These are phyloP conservation scores for Colletotrichum sp. DNA, from an alignment of 2,329 filamentous ascomycete genomes.

Conservation along the genomic window DNA sequence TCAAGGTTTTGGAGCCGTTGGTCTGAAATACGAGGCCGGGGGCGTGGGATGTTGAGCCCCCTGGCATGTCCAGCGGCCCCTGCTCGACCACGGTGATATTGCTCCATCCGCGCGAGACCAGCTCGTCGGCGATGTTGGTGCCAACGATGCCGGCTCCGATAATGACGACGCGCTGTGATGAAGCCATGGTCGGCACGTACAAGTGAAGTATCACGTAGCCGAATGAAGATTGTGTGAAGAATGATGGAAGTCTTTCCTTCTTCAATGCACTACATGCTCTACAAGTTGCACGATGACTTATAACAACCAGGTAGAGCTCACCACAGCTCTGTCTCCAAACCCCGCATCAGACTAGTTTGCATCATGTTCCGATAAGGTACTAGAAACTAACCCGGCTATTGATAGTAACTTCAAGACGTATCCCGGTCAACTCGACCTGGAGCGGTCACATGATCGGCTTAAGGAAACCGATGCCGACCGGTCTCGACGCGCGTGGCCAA, in stretches of 20 bases:
- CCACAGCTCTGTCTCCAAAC: not conserved
- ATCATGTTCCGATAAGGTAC: not conserved
- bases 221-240: not conserved
- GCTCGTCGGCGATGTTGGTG: slow-evolving; percentile 68
- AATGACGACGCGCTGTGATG: slow-evolving; percentile 56
- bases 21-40: slow-evolving; percentile 70
- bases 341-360: not conserved
- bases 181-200: slow-evolving; percentile 30
- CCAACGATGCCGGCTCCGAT: slow-evolving; percentile 71
- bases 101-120: slow-evolving; percentile 65
- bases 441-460: slow-evolving; percentile 28
- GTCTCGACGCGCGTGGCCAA: slow-evolving; percentile 4
- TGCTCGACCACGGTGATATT: slow-evolving; percentile 71
- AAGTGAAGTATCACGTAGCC: not conserved
- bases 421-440: not conserved
- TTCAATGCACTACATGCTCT: not conserved
- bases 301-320: not conserved
- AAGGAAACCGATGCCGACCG: slow-evolving; percentile 16
- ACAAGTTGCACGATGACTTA: not conserved
- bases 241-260: not conserved
- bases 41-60: slow-evolving; percentile 70
- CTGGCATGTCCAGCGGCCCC: slow-evolving; percentile 65
- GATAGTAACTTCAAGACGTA: not conserved
- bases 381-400: not conserved
- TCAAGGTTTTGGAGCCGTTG: slow-evolving; percentile 63